These are phyloP conservation scores for Plasmopara halstedii DNA, from an alignment of 352 stramenopile genomes.

Conservation along the genomic window DNA sequence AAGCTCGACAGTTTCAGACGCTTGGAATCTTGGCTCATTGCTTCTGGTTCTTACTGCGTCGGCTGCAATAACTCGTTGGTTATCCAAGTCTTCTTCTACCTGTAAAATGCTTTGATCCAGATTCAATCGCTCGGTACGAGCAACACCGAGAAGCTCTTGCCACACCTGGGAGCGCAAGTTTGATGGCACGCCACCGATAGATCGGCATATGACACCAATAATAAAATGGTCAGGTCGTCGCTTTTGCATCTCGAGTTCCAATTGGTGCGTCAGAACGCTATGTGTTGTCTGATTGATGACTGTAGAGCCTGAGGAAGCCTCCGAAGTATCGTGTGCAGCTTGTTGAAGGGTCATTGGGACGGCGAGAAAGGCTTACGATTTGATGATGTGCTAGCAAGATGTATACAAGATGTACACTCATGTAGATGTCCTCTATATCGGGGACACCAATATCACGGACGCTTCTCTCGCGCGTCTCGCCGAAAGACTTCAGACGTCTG, in stretches of 20 bases:
- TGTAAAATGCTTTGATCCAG: conserved; percentile 64
- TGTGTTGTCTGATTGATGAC: conserved; percentile 1
- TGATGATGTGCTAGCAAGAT: background rate
- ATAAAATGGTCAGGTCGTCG: conserved; percentile 65
- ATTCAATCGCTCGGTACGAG: conserved; percentile 46
- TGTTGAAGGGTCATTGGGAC: background rate
- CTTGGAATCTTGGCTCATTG: conserved; percentile 70
- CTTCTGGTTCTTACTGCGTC: conserved; percentile 81
- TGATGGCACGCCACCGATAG: conserved; percentile 51
- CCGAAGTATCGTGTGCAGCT: background rate
- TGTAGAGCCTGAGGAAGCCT: background rate
- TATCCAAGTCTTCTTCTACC: conserved; percentile 81
- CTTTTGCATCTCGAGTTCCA: conserved; percentile 62
- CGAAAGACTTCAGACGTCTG: background rate
- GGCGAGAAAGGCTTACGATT: background rate
- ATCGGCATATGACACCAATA: conserved; percentile 58
- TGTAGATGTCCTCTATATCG: background rate
- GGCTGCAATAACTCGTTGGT: conserved; percentile 87
- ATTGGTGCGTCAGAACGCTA: conserved; percentile 20
- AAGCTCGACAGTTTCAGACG: conserved; percentile 61
- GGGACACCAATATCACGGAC: background rate
- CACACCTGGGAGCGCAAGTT: conserved; percentile 56
- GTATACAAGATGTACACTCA: background rate
- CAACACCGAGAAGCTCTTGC: conserved; percentile 71
- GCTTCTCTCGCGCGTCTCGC: background rate